Percentiles rank a stretch among this genome's conserved stretches.
Evolutionary conservation across 345 rosid genomes (phyloP).

Genomic region (Iberis pinnata): DNA sequence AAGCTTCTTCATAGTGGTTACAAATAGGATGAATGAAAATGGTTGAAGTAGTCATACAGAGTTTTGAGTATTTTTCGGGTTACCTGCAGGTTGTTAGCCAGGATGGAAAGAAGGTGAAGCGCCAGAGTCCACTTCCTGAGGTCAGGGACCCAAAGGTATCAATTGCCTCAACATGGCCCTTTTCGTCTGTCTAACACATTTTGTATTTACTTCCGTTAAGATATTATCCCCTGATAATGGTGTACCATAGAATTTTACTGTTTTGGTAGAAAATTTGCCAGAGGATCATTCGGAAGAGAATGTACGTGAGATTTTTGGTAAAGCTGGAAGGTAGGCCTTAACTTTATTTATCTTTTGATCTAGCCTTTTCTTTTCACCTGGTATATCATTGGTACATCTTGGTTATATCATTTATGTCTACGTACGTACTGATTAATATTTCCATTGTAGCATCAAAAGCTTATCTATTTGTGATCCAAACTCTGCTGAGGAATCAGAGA

Average conservation of each 20-base stretch:
- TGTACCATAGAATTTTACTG: slow-evolving; percentile 57
- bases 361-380: not conserved
- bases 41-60: not conserved
- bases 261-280: slow-evolving; percentile 90
- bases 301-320: slow-evolving; percentile 52
- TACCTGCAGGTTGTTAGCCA: slow-evolving; percentile 55
- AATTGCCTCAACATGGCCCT: slow-evolving; percentile 12
- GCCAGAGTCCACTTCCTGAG: slow-evolving; percentile 54
- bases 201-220: not conserved
- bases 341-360: not conserved
- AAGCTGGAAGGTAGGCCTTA: slow-evolving; percentile 65
- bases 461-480: slow-evolving; percentile 52
- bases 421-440: not conserved
- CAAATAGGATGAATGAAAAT: not conserved
- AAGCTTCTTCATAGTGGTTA: slow-evolving; percentile 22
- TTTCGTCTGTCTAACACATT: not conserved
- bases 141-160: slow-evolving; percentile 74
- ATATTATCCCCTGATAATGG: slow-evolving; percentile 23
- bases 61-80: slow-evolving; percentile 20
- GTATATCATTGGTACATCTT: slow-evolving; percentile 7
- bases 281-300: slow-evolving; percentile 73
- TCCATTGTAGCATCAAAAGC: slow-evolving; percentile 47
- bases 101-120: slow-evolving; percentile 83
- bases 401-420: slow-evolving; percentile 4
- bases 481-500: slow-evolving; percentile 50